A percentile compares a stretch with the other conserved stretches of the same genome.
These are phyloP conservation scores for Gomphus bonarii DNA, from an alignment of 1,284 basidiomycete species.

Conservation along the genomic window DNA sequence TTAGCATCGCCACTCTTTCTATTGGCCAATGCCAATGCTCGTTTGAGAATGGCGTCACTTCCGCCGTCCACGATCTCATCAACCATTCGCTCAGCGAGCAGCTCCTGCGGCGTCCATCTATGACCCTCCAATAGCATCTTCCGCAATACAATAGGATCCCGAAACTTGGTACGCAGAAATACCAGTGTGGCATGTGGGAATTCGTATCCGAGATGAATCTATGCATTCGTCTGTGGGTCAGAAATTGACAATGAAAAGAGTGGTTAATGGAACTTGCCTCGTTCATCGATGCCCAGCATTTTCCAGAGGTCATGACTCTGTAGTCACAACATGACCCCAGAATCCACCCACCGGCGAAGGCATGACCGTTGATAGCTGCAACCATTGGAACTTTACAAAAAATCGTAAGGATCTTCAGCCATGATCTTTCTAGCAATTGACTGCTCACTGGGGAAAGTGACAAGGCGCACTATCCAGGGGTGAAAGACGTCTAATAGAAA, in stretches of 20 bases:
- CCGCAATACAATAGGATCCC: slow-evolving; percentile 25
- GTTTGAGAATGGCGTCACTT: slow-evolving; percentile 22
- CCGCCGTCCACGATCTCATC: slow-evolving; percentile 27
- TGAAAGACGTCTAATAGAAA: slow-evolving; percentile 14
- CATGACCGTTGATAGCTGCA: slow-evolving; percentile 41
- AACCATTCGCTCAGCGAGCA: slow-evolving; percentile 27
- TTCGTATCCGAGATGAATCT: slow-evolving; percentile 33
- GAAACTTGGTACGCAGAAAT: slow-evolving; percentile 28
- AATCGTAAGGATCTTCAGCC: background rate
- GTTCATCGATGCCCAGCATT: slow-evolving; percentile 41
- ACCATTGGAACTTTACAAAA: slow-evolving; percentile 28
- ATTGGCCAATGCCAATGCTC: slow-evolving; percentile 27
- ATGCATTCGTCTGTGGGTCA: background rate
- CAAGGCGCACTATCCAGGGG: slow-evolving; percentile 15
- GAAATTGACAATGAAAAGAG: background rate
- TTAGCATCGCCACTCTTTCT: slow-evolving; percentile 27
- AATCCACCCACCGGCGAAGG: slow-evolving; percentile 40
- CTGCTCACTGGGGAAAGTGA: slow-evolving; percentile 18
- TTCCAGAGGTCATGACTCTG: slow-evolving; percentile 33
- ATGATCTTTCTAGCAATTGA: background rate
- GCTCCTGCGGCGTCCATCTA: slow-evolving; percentile 33
- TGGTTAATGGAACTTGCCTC: slow-evolving; percentile 14
- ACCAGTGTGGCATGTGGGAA: slow-evolving; percentile 30
- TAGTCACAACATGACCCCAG: slow-evolving; percentile 38
- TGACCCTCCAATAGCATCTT: slow-evolving; percentile 34